phyloP scores from a whole-genome alignment of 352 stramenopile species.

The Plasmopara muralis region DNA sequence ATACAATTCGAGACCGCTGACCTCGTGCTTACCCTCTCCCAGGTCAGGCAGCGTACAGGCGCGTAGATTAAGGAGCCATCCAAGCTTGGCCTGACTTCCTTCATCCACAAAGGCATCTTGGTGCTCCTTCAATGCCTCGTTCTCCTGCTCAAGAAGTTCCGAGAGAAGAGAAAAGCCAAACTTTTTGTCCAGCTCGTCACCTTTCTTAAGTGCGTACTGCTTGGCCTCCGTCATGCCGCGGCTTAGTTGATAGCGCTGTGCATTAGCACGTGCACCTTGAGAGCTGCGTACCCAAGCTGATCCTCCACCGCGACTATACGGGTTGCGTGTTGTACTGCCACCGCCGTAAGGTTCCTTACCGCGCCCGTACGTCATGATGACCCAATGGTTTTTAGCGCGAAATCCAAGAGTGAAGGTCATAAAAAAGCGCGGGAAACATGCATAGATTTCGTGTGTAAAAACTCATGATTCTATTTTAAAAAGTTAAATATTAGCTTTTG shows the following conservation, averaged over 20 bases:
- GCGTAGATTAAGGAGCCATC: constrained; percentile 71
- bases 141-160: constrained; percentile 48
- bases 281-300: constrained; percentile 65
- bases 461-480: too few species aligned
- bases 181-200: constrained; percentile 63
- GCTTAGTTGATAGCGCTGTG: constrained; percentile 22
- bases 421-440: constrained; percentile 12
- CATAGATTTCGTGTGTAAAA: too few species aligned
- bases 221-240: constrained; percentile 59
- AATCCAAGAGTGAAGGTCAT: constrained; percentile 14
- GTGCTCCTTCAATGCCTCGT: constrained; percentile 25
- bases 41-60: constrained; percentile 50
- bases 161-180: constrained; percentile 61
- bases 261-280: constrained; percentile 65
- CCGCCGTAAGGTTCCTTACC: constrained; percentile 14
- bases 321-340: constrained; percentile 23
- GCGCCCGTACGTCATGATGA: constrained; percentile 11
- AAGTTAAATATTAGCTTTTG: too few species aligned
- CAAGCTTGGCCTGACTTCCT: constrained; percentile 31
- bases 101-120: background rate
- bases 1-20: constrained; percentile 91
- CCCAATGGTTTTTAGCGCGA: constrained; percentile 8
- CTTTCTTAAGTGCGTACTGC: constrained; percentile 44
- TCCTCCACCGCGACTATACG: constrained; percentile 36
- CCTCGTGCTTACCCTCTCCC: constrained; percentile 65